These are phyloP conservation scores for Rhinocladiella similis DNA, from an alignment of 2,329 filamentous ascomycete species.

Conservation along the genomic window DNA sequence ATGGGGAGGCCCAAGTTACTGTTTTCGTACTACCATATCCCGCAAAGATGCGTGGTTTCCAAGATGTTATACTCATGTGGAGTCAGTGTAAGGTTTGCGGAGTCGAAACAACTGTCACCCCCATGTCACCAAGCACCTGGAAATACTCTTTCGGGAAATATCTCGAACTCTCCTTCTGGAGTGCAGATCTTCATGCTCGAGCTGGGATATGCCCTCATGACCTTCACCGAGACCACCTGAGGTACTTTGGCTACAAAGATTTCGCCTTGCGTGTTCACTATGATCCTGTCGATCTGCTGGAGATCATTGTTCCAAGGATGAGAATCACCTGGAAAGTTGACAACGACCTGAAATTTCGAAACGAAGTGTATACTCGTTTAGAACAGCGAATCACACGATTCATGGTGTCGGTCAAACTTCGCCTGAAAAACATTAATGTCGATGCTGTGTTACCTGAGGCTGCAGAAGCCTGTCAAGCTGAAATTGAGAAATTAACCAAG, in stretches of 20 bases:
- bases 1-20: conserved; percentile 90
- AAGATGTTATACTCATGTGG: conserved; percentile 92
- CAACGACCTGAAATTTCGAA: conserved; percentile 87
- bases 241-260: conserved; percentile 88
- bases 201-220: conserved; percentile 84
- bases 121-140: conserved; percentile 93
- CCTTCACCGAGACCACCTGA: conserved; percentile 85
- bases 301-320: conserved; percentile 87
- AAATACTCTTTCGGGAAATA: conserved; percentile 99
- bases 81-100: conserved; percentile 91
- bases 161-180: conserved; percentile 96
- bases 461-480: conserved; percentile 73
- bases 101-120: conserved; percentile 82
- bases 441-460: conserved; percentile 90
- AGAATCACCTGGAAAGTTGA: conserved; percentile 98
- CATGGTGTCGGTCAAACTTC: conserved; percentile 79
- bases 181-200: conserved; percentile 73
- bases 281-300: conserved; percentile 86
- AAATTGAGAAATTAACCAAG: conserved; percentile 75
- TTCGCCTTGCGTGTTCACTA: conserved; percentile 87
- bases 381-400: conserved; percentile 83
- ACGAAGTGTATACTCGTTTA: conserved; percentile 79
- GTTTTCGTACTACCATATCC: conserved; percentile 80
- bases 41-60: conserved; percentile 63
- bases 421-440: conserved; percentile 84